Percentiles rank a stretch among this genome's conserved stretches.
Evolutionary conservation across 371 early-diverging fungal species (phyloP).

Genomic region (Syncephalastrum monosporum): DNA sequence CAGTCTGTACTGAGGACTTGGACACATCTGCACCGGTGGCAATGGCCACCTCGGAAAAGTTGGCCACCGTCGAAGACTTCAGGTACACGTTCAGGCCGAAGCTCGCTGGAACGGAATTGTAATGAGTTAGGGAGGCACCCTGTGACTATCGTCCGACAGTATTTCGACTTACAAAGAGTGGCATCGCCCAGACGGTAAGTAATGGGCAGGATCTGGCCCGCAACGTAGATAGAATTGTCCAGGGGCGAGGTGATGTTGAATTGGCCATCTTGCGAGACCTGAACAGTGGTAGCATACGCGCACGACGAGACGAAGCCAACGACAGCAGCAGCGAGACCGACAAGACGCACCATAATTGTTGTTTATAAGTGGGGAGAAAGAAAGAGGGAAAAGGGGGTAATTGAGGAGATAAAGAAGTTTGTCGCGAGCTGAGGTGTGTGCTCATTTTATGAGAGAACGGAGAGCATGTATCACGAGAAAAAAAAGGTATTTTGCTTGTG

Average conservation of each 20-base stretch:
- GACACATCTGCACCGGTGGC: slow-evolving; percentile 7
- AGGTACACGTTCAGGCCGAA: slow-evolving; percentile 33
- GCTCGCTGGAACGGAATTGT: slow-evolving; percentile 7
- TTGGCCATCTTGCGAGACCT: slow-evolving; percentile 9
- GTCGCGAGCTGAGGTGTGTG: too few relatives aligned
- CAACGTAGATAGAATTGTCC: slow-evolving; percentile 35
- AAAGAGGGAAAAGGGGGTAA: too few relatives aligned
- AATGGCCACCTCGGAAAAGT: slow-evolving; percentile 8
- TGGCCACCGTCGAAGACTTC: slow-evolving; percentile 16
- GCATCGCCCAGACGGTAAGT: slow-evolving; percentile 30
- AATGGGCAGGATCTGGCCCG: slow-evolving; percentile 43
- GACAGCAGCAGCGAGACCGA: slow-evolving; percentile 5
- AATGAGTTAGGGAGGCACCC: too few relatives aligned
- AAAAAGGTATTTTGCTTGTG: too few relatives aligned
- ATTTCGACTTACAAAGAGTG: slow-evolving; percentile 5
- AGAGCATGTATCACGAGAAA: too few relatives aligned
- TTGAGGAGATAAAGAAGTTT: too few relatives aligned
- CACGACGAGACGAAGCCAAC: slow-evolving; percentile 3
- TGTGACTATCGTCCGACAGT: too few relatives aligned
- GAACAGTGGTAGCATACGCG: neutral
- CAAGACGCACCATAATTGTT: slow-evolving; percentile 3
- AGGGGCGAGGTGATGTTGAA: slow-evolving; percentile 42
- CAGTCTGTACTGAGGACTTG: neutral
- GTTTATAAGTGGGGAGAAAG: too few relatives aligned
- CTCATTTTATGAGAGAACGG: too few relatives aligned